Conservation (phyloP, 331 rosid species). For the Telfairia occidentalis region DNA sequence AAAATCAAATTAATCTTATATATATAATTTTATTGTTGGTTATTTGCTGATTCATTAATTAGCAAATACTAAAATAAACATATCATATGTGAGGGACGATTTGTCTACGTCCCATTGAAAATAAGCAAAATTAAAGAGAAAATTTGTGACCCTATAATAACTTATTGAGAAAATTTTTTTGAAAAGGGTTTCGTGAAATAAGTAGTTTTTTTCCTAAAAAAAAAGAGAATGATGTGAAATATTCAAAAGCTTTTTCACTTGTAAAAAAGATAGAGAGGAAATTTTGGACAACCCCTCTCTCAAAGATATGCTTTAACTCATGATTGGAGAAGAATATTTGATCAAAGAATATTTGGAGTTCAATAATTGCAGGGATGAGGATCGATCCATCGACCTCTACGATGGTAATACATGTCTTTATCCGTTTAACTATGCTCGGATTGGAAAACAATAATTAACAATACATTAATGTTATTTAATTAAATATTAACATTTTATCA, state of each 20-base stretch:
- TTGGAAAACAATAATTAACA: neutral
- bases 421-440: too few species aligned
- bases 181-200: neutral
- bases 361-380: too few species aligned
- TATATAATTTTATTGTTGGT: too few species aligned
- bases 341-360: too few species aligned
- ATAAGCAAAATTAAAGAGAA: neutral
- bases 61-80: neutral
- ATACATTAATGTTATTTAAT: neutral
- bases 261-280: neutral
- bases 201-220: neutral
- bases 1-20: too few species aligned
- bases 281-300: neutral
- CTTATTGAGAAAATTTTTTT: neutral
- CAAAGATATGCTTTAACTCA: constrained; percentile 5
- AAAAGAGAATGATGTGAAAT: neutral
- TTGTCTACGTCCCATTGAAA: neutral
- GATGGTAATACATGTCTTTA: too few species aligned
- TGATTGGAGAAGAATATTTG: neutral
- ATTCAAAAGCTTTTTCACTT: neutral
- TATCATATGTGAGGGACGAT: neutral
- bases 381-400: too few species aligned
- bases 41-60: too few species aligned
- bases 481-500: neutral
- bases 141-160: neutral